Base-by-base conservation (phyloP, 768 basidiomycete species). In the Tulasnella sp. region DNA sequence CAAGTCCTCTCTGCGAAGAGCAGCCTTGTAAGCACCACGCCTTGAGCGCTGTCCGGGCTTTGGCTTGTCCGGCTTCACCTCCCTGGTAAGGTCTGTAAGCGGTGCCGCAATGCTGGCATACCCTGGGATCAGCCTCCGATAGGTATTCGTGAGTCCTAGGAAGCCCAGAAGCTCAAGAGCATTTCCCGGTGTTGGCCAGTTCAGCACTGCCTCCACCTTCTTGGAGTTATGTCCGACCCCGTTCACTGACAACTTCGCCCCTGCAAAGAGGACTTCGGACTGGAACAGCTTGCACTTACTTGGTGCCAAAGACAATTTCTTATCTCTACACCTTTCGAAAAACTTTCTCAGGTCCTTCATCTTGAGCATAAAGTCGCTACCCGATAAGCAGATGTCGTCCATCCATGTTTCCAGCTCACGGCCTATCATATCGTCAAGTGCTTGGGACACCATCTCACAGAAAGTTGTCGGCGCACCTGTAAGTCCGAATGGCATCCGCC, bases 401-500 rank as follows among this genome's bases (percentile, higher is more conserved):
- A 44, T 44, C 44, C 44, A 44, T 1, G 13, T 15, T 16, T 44
- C 44, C 44, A 44, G 15, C 15, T 44, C 44, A 1, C 44, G 11
- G 15, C 44, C 44, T 15, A 44, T 44, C 44, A 44, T 44, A 4
- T 44, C 84, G 55, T 88, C 48, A 80, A 79, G 79, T 16, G 78
- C 79, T 6, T 15, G 74, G 2, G 79, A 70, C 40, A 79, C 75
- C 81, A 80, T 81, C 48, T 81, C 76, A 40, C 77, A 81, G 73
- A 86, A 87, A 3, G 81, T 82, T 0, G 84, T 82, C 5, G 86
- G 87, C 1, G 85, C 84, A 0, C 85, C 87, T 0, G 83, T 85
- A 0, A 87, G 70, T 0, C 87, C 86, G 74, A 87, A 86, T 0
- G 85, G 86, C 85, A 88, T 86, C 0, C 82, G 40, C 0, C 71